Evolutionary conservation across 139 green algal genomes (phyloP), one percentile per base, ranked within the genome.

Genomic region (Zygnema circumcarinatum): DNA sequence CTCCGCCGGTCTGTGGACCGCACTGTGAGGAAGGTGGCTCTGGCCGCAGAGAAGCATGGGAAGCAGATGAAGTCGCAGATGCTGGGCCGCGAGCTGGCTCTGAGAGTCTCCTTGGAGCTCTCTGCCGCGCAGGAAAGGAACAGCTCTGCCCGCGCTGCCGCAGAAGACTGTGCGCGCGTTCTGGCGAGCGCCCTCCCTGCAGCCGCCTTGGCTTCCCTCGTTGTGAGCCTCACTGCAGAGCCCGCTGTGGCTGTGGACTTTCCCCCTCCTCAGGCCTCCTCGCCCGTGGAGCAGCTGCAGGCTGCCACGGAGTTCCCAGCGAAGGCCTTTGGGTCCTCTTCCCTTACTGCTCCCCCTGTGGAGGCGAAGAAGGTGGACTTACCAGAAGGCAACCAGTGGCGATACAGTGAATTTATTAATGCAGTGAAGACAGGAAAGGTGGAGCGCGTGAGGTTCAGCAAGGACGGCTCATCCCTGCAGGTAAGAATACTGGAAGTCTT

Each of bases 391-490:
- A 96, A 93, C 88, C 94, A 98, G 91, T 99, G 97, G 97, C 92
- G 97, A 11, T 99, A 99, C 94, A 95, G 87, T 67, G 97, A 99
- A 83, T 99, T 99, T 90, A 94, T 99, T 75, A 93, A 92, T 11
- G 97, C 97, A 1, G 97, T 99, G 1, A 81, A 97, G 92, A 29
- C 69, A 31, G 95, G 95, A 90, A 98, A 98, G 92, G 96, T 99
- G 0, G 97, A 99, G 94, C 96, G 97, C 72, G 97, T 99, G 47
- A 94, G 97, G 42, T 99, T 99, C 93, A 92, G 87, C 92, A 99
- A 99, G 94, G 97, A 99, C 83, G 97, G 97, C 86, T 92, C 90
- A 42, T 90, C 94, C 86, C 90, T 98, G 73, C 85, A 90, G 79
- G 75, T 83, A 11, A 20, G 16, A n/a, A n/a, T n/a, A n/a, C n/a